A percentile compares a stretch with the other conserved stretches of the same genome.
These are phyloP conservation scores for Chalciporus sphaerocephalus DNA, from an alignment of 768 basidiomycete species.

Conservation along the genomic window DNA sequence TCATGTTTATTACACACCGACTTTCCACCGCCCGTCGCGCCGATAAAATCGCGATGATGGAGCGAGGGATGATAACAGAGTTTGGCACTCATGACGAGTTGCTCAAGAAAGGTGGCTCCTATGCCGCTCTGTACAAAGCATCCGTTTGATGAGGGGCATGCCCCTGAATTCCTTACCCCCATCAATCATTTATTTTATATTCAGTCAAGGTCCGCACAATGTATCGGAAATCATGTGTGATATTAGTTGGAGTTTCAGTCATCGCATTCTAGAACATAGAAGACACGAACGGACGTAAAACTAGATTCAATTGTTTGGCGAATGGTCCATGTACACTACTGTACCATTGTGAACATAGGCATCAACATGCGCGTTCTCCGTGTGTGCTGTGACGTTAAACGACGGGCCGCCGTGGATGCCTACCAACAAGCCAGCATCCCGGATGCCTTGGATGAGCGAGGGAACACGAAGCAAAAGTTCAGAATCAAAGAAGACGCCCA, in stretches of 20 bases:
- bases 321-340: conserved; percentile 64
- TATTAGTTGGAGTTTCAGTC: conserved; percentile 14
- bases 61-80: conserved; percentile 70
- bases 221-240: conserved; percentile 22
- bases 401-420: conserved; percentile 71
- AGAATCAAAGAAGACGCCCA: conserved; percentile 88
- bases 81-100: conserved; percentile 73
- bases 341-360: conserved; percentile 62
- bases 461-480: conserved; percentile 83
- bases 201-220: conserved; percentile 17
- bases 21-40: conserved; percentile 77
- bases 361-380: conserved; percentile 54
- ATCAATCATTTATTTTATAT: conserved; percentile 9
- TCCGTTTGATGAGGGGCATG: conserved; percentile 44
- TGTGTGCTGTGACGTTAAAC: conserved; percentile 34
- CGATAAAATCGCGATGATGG: conserved; percentile 86
- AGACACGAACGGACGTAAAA: conserved; percentile 14
- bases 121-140: conserved; percentile 66
- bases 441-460: conserved; percentile 81
- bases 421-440: conserved; percentile 83
- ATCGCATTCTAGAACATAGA: conserved; percentile 27
- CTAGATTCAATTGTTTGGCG: conserved; percentile 43
- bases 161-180: not conserved
- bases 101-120: conserved; percentile 53
- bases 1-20: conserved; percentile 81